A percentile compares a stretch with the other conserved stretches of the same genome.
Evolutionary conservation across 768 basidiomycete genomes (phyloP).

Genomic region (Pleurotus salmoneostramineus): DNA sequence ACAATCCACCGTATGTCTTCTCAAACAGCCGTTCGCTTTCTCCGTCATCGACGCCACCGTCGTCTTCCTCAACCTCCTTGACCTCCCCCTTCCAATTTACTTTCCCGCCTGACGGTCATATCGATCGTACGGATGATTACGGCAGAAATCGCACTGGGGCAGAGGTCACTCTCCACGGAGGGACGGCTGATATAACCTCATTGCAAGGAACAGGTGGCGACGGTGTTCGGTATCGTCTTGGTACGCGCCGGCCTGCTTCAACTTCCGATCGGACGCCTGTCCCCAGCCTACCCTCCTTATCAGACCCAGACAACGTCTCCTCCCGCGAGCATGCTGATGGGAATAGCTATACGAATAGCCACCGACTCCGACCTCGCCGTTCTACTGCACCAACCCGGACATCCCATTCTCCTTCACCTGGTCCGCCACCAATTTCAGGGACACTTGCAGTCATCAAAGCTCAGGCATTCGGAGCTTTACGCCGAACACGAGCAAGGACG

Average conservation of each 20-base stretch:
- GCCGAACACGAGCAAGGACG: constrained; percentile 69
- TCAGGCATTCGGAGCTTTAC: constrained; percentile 82
- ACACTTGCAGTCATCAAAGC: constrained; percentile 90
- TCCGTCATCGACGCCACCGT: constrained; percentile 58
- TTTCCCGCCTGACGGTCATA: constrained; percentile 49
- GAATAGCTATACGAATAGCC: constrained; percentile 29
- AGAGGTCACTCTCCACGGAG: constrained; percentile 70
- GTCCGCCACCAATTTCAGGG: constrained; percentile 53
- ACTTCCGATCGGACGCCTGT: constrained; percentile 45
- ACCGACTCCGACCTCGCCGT: constrained; percentile 46
- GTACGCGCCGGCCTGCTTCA: constrained; percentile 43
- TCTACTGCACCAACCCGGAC: constrained; percentile 38
- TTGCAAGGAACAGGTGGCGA: constrained; percentile 47
- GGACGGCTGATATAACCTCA: constrained; percentile 66
- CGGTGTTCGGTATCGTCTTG: constrained; percentile 57
- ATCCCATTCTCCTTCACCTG: constrained; percentile 47
- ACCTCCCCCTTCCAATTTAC: constrained; percentile 66
- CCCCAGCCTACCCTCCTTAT: constrained; percentile 42
- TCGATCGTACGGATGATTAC: constrained; percentile 61
- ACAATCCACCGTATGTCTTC: constrained; percentile 56
- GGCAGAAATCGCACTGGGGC: constrained; percentile 50
- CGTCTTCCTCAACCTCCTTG: constrained; percentile 60
- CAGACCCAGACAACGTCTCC: constrained; percentile 47
- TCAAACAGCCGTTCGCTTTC: constrained; percentile 70
- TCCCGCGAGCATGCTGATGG: constrained; percentile 51